Base-by-base conservation (phyloP, 345 rosid genomes). In the Corymbia maculata region DNA sequence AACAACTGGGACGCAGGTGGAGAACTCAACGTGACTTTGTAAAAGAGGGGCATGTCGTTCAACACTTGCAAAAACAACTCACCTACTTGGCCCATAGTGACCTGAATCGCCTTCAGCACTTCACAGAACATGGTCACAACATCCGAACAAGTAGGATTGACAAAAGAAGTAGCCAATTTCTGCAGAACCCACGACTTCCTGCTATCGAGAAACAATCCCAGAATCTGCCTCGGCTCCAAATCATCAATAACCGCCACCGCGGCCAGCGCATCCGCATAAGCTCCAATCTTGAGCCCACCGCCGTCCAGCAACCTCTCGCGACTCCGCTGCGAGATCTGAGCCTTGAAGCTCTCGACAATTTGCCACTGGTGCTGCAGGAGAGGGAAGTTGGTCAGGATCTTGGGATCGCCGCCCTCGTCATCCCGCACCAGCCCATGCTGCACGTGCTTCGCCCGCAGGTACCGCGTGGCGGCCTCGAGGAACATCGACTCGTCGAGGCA, bases 1-100 rank as follows among this genome's bases (percentile, higher is more conserved):
- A 95, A 97, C 94, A 98, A 86, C 87, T 98, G 99, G 51, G 98
- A 97, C 44, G 96, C 97, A 45, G 99, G 99, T 59, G 99, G 99
- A 21, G 98, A 94, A 87, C 93, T 94, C 92, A 98, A 92, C 86
- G 96, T 91, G 85, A 97, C 94, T 88, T 96, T 96, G 91, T 98
- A 98, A 92, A 97, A 98, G 85, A 95, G 88, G 64, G 99, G 98
- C 97, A 97, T 93, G 61, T 96, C 99, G 89, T 94, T 98, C 94
- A 97, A 90, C 79, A 93, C 99, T 70, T 94, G 98, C 88, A 98
- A 94, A 89, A 98, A 98, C 89, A 98, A 90, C 90, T 98, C 97
- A 52, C 99, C 99, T 3, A 96, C 97, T 87, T 98, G 97, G n/a
- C 97, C 98, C 53, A 97, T 92, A 79, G 93, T 96, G 36, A 97